Conservation (phyloP, 192 early-diverging fungal genomes). For the Gigaspora rosea region DNA sequence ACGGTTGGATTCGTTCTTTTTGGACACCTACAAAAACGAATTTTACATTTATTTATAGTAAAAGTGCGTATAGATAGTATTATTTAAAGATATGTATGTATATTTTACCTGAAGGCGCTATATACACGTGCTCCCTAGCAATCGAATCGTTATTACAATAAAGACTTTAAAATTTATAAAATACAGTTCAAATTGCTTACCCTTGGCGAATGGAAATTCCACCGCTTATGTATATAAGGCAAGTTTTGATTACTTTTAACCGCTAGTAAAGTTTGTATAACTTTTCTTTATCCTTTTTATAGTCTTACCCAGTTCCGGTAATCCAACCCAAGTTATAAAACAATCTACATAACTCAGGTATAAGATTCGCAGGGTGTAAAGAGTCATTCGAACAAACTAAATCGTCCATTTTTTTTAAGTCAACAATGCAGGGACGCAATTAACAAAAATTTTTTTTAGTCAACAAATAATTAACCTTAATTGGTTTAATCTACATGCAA, state of each 20-base stretch:
- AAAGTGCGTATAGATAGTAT: neutral
- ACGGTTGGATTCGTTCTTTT: constrained; percentile 88
- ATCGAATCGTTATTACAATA: neutral
- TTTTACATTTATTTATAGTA: neutral
- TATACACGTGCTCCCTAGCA: constrained; percentile 68
- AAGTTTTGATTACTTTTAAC: neutral
- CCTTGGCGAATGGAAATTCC: constrained; percentile 79
- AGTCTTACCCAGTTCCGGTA: constrained; percentile 84
- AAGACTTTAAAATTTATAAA: neutral
- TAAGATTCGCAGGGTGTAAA: constrained; percentile 80
- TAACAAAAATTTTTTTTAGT: no score
- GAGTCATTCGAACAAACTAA: constrained; percentile 60
- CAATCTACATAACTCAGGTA: constrained; percentile 86
- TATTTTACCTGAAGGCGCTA: constrained; percentile 73
- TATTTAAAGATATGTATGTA: neutral
- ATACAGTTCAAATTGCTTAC: constrained; percentile 42
- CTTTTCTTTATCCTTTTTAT: neutral
- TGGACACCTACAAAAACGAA: constrained; percentile 73
- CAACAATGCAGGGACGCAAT: neutral
- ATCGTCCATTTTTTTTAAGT: neutral
- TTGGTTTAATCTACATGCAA: no score
- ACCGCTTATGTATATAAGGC: constrained; percentile 43
- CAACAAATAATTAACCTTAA: no score
- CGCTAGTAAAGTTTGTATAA: neutral
- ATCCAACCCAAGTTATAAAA: constrained; percentile 95